Conservation (phyloP, 768 basidiomycete species). For the Guyanaporus albipodus region DNA sequence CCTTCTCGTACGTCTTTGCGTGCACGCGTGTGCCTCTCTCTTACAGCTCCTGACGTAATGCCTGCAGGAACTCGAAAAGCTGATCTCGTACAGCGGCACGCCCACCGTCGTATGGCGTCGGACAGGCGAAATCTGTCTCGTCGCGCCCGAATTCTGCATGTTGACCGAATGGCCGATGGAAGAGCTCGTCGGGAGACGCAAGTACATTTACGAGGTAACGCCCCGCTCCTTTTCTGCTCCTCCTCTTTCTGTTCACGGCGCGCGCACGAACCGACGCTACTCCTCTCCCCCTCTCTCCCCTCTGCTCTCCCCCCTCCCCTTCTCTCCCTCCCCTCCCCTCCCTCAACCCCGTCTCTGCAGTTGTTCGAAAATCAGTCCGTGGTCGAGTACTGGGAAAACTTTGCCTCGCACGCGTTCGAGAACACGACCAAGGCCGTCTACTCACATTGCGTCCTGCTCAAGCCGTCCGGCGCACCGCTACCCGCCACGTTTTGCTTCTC, state of each 20-base stretch:
- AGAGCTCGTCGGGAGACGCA: constrained; percentile 61
- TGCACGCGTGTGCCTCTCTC: neutral
- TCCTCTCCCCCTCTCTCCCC: neutral
- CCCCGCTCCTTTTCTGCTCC: constrained; percentile 7
- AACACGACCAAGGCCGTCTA: constrained; percentile 95
- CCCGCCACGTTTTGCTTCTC: constrained; percentile 96
- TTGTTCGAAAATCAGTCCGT: constrained; percentile 94
- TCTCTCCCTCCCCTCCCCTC: neutral
- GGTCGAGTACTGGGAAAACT: constrained; percentile 96
- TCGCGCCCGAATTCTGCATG: constrained; percentile 94
- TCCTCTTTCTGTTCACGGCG: constrained; percentile 18
- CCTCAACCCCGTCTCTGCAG: constrained; percentile 36
- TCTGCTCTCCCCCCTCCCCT: neutral
- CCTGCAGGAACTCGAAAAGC: constrained; percentile 91
- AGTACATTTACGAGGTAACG: constrained; percentile 43
- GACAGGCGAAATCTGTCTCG: constrained; percentile 96
- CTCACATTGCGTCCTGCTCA: constrained; percentile 85
- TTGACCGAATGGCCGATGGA: constrained; percentile 87
- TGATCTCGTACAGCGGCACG: constrained; percentile 95
- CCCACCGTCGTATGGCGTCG: constrained; percentile 97
- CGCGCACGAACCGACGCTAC: constrained; percentile 8
- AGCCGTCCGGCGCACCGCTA: constrained; percentile 78
- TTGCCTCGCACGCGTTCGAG: constrained; percentile 95
- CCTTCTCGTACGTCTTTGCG: constrained; percentile 57
- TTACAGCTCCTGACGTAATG: constrained; percentile 5